Evolutionary conservation across 352 stramenopile genomes (phyloP).

Genomic region (Phytophthora pistaciae): DNA sequence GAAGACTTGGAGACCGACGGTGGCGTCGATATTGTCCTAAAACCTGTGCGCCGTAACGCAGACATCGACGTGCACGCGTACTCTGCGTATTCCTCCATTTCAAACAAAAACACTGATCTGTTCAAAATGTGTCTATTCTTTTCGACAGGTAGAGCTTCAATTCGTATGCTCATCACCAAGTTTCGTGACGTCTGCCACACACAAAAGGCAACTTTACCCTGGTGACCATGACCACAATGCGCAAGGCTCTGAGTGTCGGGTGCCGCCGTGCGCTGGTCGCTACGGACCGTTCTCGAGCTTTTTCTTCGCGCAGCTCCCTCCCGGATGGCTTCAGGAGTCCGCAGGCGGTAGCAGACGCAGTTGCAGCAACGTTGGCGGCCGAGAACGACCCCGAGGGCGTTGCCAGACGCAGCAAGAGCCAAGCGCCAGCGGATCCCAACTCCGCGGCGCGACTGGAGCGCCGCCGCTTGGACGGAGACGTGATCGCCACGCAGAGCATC

Average conservation of each 20-base stretch:
- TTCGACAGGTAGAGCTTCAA: neutral
- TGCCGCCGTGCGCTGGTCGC: slow-evolving; percentile 12
- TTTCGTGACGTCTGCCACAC: slow-evolving; percentile 11
- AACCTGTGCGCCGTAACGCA: no score
- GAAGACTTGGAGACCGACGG: no score
- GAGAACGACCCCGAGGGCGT: slow-evolving; percentile 18
- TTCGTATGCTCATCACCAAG: slow-evolving; percentile 3
- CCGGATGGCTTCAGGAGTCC: slow-evolving; percentile 43
- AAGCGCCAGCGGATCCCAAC: slow-evolving; percentile 20
- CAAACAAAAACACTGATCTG: no score
- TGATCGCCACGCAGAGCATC: slow-evolving; percentile 37
- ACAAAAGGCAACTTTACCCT: slow-evolving; percentile 10
- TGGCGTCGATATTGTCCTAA: no score
- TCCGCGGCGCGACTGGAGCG: slow-evolving; percentile 20
- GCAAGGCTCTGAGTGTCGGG: slow-evolving; percentile 13
- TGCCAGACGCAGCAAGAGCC: slow-evolving; percentile 11
- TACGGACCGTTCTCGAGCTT: slow-evolving; percentile 2
- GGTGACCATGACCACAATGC: slow-evolving; percentile 5
- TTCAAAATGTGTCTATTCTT: neutral
- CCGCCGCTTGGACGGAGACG: slow-evolving; percentile 40
- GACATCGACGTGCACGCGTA: no score
- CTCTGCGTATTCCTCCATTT: no score
- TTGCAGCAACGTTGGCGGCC: slow-evolving; percentile 34
- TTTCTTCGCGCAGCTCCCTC: slow-evolving; percentile 31
- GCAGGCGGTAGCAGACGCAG: slow-evolving; percentile 42